phyloP scores from a whole-genome alignment of 345 rosid genomes.

The Syzygium oleosum region DNA sequence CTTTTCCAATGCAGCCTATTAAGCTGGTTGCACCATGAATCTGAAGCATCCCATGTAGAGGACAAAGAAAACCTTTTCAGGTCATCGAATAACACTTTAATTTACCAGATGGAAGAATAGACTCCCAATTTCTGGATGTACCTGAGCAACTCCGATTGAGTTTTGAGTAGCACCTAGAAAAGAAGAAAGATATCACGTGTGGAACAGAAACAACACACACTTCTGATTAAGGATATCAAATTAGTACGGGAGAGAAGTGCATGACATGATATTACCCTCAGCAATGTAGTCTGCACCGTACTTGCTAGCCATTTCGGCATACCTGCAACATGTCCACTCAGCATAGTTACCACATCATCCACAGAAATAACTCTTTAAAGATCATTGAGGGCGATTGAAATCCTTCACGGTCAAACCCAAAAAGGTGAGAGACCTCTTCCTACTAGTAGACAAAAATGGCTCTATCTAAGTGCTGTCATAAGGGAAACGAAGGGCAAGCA shows the following conservation, averaged over 20 bases:
- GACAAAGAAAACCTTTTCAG: background rate
- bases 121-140: background rate
- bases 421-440: no score
- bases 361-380: background rate
- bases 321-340: slow-evolving; percentile 26
- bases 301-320: slow-evolving; percentile 32
- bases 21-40: slow-evolving; percentile 78
- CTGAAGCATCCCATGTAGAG: slow-evolving; percentile 90
- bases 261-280: slow-evolving; percentile 33
- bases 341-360: background rate
- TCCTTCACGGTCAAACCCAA: no score
- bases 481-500: no score
- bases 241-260: background rate
- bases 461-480: no score
- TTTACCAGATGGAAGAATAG: background rate
- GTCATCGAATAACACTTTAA: no score
- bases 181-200: background rate
- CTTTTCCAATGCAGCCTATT: slow-evolving; percentile 93
- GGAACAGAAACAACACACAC: background rate
- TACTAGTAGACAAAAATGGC: no score
- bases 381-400: no score
- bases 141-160: slow-evolving; percentile 93
- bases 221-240: background rate
- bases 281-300: slow-evolving; percentile 49
- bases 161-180: slow-evolving; percentile 74